Percentiles rank a stretch among this genome's conserved stretches.
Conservation (phyloP, 2,329 filamentous ascomycete species). For the Fusarium fracticaudum region DNA sequence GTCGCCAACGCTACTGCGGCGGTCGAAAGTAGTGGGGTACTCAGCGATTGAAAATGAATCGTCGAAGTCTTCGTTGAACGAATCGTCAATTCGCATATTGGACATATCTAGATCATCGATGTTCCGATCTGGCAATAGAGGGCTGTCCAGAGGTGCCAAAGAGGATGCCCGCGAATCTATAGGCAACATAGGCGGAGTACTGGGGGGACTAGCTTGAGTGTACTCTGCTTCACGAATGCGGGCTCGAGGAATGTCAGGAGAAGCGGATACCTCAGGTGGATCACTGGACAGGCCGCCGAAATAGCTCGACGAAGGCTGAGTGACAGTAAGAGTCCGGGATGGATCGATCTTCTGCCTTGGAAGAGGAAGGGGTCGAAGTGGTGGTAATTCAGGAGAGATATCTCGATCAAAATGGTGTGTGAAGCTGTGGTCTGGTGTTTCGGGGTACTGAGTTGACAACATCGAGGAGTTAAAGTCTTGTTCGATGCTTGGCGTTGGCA, state of each 20-base stretch:
- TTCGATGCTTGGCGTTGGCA: slow-evolving; percentile 29
- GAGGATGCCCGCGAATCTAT: slow-evolving; percentile 43
- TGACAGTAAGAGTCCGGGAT: slow-evolving; percentile 52
- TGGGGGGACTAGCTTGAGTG: slow-evolving; percentile 57
- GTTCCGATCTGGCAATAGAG: slow-evolving; percentile 55
- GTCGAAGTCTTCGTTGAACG: slow-evolving; percentile 59
- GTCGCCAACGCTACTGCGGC: slow-evolving; percentile 57
- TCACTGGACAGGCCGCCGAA: slow-evolving; percentile 56
- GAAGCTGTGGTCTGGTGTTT: slow-evolving; percentile 36
- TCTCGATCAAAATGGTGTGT: slow-evolving; percentile 38
- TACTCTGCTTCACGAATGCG: slow-evolving; percentile 48
- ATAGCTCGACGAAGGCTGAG: slow-evolving; percentile 51
- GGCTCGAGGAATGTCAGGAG: slow-evolving; percentile 47
- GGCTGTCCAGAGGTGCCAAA: slow-evolving; percentile 57
- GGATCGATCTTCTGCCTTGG: slow-evolving; percentile 45
- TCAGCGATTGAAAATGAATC: slow-evolving; percentile 50
- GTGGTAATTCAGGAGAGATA: slow-evolving; percentile 50
- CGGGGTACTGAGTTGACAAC: slow-evolving; percentile 17
- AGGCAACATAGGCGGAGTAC: slow-evolving; percentile 55
- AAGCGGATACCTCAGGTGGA: slow-evolving; percentile 55
- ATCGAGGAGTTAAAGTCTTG: slow-evolving; percentile 12
- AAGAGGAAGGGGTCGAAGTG: slow-evolving; percentile 42
- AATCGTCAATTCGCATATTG: slow-evolving; percentile 55
- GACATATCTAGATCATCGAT: slow-evolving; percentile 52
- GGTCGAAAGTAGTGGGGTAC: slow-evolving; percentile 36